Base-by-base conservation (phyloP, 2,329 filamentous ascomycete genomes). In the Corinectria fuckeliana region DNA sequence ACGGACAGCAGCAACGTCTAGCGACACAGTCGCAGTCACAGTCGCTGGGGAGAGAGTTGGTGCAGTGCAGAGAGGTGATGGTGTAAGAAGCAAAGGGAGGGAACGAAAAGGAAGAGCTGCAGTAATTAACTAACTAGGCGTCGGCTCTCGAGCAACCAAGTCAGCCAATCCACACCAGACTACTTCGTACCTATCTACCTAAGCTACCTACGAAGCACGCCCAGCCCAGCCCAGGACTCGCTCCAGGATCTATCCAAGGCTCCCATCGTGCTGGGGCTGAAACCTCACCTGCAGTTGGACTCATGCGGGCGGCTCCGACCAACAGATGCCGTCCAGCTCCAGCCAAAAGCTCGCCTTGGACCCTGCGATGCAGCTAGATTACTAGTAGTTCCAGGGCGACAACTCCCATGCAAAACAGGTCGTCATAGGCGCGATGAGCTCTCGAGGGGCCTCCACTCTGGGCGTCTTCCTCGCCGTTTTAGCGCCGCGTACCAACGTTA, bases 261-360 rank as follows among this genome's bases (percentile, higher is more conserved):
- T 47, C 41, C 36, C 21, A n/a, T n/a, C n/a, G n/a, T n/a, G 64
- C 52, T 62, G 65, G 64, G 65, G 62, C 69, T 66, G 64, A 64
- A 67, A 70, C 67, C 60, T 70, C 60, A 66, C 64, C 41, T 61
- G 64, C 64, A 70, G 62, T 50, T 47, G 53, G 56, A 16, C 56
- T 41, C 36, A 42, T 59, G 51, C 51, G 39, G 50, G 30, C 41
- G 21, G 32, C 30, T 54, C 28, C 42, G 42, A 45, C 42, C 45
- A 49, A 49, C 28, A 36, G 14, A 36, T 8, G 32, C 7, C 32
- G n/a, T 18, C n/a, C 32, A 32, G 45, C 50, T 52, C 56, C 50
- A 32, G 36, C 44, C 50, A 42, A 36, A 18, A n/a, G n/a, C 47
- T 39, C 21, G 32, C n/a, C n/a, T n/a, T n/a, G n/a, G n/a, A 36